Evolutionary conservation across 139 green algal genomes (phyloP), one percentile per base, ranked within the genome.

Genomic region (Nannochloris sp.): DNA sequence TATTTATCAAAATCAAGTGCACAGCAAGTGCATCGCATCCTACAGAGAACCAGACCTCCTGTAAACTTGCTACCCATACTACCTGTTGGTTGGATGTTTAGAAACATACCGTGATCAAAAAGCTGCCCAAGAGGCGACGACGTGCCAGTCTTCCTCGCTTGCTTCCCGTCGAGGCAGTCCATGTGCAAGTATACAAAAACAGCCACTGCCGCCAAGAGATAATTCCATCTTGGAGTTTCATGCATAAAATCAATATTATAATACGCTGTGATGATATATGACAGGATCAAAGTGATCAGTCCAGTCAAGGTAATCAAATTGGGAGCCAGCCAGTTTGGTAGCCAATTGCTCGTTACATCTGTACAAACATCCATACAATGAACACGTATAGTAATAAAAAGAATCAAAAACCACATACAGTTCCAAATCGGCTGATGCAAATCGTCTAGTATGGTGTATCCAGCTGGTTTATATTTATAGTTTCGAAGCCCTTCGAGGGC

Each of bases 131-230:
- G 74, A 0, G 93, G 92, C 0, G 82, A 92, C 45, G 83, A 92
- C 17, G 77, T 89, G 17, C 75, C 67, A 2, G 93, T 98, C 6
- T 90, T 78, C 8, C 93, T 77, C 3, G 93, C 93, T 61, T 98
- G 92, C 75, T 95, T 95, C 69, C 89, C 87, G 48, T 98, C 92
- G 23, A 97, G 76, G 66, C 82, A 89, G 80, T 98, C 92, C 66
- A 97, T 79, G 56, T 93, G 90, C 55, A 91, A 61, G 49, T 89
- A 91, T 28, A 77, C 58, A 28, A 89, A 71, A 1, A 67, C 37
- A 2, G 69, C 58, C 9, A 63, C 55, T 23, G 59, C 77, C 48
- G 55, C 68, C 28, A 76, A 59, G 4, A 76, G 64, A 67, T 85
- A 90, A 1, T 86, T 51, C 87, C 87, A 95, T 6, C 48, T 3